Evolutionary conservation across 2,329 filamentous ascomycete genomes (phyloP), one percentile per base, ranked within the genome.

Genomic region (Parastagonospora avenae): DNA sequence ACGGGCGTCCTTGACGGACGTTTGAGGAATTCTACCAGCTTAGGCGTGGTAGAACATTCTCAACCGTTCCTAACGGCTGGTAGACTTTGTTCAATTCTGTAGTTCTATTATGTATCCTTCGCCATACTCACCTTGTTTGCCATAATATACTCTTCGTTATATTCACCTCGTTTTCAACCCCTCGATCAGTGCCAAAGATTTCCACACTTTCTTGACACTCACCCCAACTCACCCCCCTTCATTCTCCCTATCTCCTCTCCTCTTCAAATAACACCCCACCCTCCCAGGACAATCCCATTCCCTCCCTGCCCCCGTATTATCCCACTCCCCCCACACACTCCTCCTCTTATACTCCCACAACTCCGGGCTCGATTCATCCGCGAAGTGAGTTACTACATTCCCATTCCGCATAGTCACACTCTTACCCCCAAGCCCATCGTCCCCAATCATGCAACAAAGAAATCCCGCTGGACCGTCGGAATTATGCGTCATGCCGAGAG

Each of bases 401-500:
- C 14, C 14, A 24, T 24, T 24, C 19, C 5, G 19, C 19, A 24
- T 24, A 24, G 35, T 37, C 30, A 29, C 14, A 6, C 42, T 19
- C 10, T 42, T 28, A 16, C 39, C n/a, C n/a, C 19, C 39, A 4
- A 42, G 28, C 27, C 39, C 29, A 24, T 48, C 31, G 14, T 39
- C 42, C 2, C 14, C 3, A 28, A 49, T 49, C 14, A 7, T 12
- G 28, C 44, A 10, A 16, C 46, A 49, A 12, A 49, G 31, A 2
- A 49, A 27, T 3, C 41, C 46, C 9, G 46, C 40, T n/a, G 46
- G 46, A 2, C 46, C 46, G 11, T 16, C 14, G 2, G 28, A 43
- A 11, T 44, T 35, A 27, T 49, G 40, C 35, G 46, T 49, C 33
- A 49, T 24, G 15, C 35, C 46, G 2, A 44, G 27, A 1, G 32